These are phyloP conservation scores for Gomphus sp. DNA, from an alignment of 1,284 basidiomycete species.

Conservation along the genomic window DNA sequence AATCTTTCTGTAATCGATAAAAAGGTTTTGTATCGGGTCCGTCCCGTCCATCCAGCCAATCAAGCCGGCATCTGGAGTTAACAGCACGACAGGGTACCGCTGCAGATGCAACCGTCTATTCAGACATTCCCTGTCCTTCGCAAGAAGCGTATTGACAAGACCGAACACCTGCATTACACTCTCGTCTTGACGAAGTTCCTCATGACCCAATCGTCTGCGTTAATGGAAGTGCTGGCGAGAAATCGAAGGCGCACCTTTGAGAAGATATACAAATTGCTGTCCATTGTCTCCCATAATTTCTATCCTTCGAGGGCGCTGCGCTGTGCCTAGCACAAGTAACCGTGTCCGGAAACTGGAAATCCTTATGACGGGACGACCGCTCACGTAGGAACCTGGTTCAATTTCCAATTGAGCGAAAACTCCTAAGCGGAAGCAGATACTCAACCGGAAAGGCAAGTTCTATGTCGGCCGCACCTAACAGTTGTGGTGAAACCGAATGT, in stretches of 20 bases:
- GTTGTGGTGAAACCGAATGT: conserved; percentile 54
- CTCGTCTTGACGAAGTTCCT: conserved; percentile 58
- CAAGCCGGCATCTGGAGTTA: conserved; percentile 53
- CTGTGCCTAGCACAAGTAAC: conserved; percentile 47
- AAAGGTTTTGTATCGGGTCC: conserved; percentile 54
- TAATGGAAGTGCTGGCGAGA: not conserved
- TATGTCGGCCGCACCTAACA: conserved; percentile 45
- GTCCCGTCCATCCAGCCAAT: conserved; percentile 54
- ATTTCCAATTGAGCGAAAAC: not conserved
- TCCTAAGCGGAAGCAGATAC: conserved; percentile 6
- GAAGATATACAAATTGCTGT: conserved; percentile 46
- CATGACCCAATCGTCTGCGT: conserved; percentile 32
- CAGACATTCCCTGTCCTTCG: conserved; percentile 49
- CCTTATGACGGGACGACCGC: conserved; percentile 43
- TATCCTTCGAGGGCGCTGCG: conserved; percentile 50
- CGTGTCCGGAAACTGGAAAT: conserved; percentile 42
- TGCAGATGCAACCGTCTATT: conserved; percentile 53
- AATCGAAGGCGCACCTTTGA: conserved; percentile 33
- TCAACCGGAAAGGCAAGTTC: conserved; percentile 49
- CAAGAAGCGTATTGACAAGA: conserved; percentile 51
- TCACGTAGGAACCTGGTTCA: conserved; percentile 40
- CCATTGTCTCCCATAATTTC: conserved; percentile 49
- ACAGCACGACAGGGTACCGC: conserved; percentile 48
- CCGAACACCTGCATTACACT: conserved; percentile 62
- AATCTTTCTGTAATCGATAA: conserved; percentile 45